Evolutionary conservation across 768 basidiomycete genomes (phyloP).

Genomic region (Suillus subluteus): DNA sequence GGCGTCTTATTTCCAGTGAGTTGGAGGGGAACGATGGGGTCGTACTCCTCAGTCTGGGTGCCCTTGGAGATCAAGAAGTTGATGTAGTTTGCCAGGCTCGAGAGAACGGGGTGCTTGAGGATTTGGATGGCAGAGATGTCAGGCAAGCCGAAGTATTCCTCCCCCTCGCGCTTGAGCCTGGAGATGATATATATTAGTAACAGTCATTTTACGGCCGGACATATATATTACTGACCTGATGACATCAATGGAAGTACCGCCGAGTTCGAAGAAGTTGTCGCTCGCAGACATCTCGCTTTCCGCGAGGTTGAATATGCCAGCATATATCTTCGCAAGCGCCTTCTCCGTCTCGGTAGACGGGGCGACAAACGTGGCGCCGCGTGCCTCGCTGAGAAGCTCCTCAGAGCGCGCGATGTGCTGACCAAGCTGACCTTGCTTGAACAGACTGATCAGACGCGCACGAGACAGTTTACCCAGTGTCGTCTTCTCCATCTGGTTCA

Average conservation of each 20-base stretch:
- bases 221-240: too few relatives aligned
- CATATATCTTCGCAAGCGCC: conserved; percentile 33
- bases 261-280: conserved; percentile 46
- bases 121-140: conserved; percentile 44
- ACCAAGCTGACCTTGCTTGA: conserved; percentile 39
- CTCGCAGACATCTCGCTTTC: conserved; percentile 27
- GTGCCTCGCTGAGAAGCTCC: conserved; percentile 26
- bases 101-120: conserved; percentile 38
- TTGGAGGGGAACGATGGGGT: conserved; percentile 46
- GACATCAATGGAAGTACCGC: conserved; percentile 47
- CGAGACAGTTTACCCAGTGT: conserved; percentile 48
- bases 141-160: conserved; percentile 28
- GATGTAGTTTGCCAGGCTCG: conserved; percentile 33
- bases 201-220: too few relatives aligned
- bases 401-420: conserved; percentile 33
- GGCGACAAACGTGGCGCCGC: conserved; percentile 25
- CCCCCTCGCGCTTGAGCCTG: conserved; percentile 33
- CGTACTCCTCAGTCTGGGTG: conserved; percentile 31
- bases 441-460: conserved; percentile 37
- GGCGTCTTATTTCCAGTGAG: conserved; percentile 43
- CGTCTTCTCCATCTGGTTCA: conserved; percentile 42
- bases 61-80: conserved; percentile 31
- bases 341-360: conserved; percentile 32
- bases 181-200: too few relatives aligned
- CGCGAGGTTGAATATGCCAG: conserved; percentile 35